Conservation (phyloP, 2,329 filamentous ascomycete species). For the Trichoderma harzianum region DNA sequence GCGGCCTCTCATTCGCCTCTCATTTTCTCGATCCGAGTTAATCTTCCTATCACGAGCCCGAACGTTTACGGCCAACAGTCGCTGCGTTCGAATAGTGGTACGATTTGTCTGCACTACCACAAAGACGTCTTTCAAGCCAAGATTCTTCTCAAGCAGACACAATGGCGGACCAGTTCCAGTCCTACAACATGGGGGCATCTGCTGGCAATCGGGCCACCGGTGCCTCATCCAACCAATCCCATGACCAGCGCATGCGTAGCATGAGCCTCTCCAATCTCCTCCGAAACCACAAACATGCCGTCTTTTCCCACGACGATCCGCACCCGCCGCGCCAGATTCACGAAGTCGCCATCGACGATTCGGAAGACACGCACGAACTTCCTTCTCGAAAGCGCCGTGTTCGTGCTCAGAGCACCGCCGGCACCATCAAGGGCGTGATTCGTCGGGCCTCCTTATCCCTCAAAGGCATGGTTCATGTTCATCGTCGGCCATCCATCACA, state of each 20-base stretch:
- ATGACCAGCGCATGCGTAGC: conserved; percentile 44
- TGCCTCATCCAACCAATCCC: conserved; percentile 24
- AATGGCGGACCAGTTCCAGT: conserved; percentile 23
- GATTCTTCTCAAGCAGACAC: conserved; percentile 46
- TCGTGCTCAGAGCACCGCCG: conserved; percentile 27
- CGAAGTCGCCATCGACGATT: conserved; percentile 34
- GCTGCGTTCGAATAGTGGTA: background rate
- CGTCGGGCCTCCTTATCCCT: conserved; percentile 55
- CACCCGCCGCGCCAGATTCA: conserved; percentile 29
- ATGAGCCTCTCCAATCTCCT: conserved; percentile 50
- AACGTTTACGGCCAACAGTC: background rate
- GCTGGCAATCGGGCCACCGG: background rate
- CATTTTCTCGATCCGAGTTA: background rate
- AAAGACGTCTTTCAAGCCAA: conserved; percentile 35
- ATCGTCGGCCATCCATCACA: conserved; percentile 44
- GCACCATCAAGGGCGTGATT: conserved; percentile 49
- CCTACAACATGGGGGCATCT: background rate
- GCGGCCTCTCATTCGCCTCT: background rate
- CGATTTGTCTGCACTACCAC: conserved; percentile 22
- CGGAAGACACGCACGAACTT: conserved; percentile 26
- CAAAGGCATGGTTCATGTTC: conserved; percentile 50
- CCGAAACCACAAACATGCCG: conserved; percentile 46
- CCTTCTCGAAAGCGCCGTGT: conserved; percentile 24
- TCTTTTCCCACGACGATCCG: conserved; percentile 35
- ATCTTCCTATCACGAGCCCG: background rate